These are phyloP conservation scores for Panellus pusillus DNA, from an alignment of 768 basidiomycete genomes.

Conservation along the genomic window DNA sequence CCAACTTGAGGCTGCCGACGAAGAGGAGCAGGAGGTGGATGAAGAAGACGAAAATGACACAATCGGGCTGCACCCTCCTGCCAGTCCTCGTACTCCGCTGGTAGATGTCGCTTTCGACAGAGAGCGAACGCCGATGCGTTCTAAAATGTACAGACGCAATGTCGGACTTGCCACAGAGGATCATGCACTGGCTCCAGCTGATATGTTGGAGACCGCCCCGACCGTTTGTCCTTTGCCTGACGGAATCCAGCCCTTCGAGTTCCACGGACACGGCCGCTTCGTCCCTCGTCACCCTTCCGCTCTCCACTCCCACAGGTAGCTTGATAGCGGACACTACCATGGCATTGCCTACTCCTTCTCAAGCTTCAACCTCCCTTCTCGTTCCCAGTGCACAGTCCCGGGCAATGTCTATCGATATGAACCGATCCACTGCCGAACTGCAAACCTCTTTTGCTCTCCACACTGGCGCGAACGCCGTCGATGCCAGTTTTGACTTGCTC, in stretches of 20 bases:
- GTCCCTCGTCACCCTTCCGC: constrained; percentile 29
- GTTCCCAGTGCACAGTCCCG: constrained; percentile 25
- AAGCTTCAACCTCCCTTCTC: constrained; percentile 21
- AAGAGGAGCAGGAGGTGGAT: constrained; percentile 25
- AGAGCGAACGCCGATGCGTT: constrained; percentile 37
- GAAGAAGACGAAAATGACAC: constrained; percentile 42
- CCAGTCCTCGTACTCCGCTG: constrained; percentile 38
- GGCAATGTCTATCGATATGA: constrained; percentile 26
- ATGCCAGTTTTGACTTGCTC: constrained; percentile 51
- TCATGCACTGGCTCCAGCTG: neutral
- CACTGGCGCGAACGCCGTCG: constrained; percentile 42
- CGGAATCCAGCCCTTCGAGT: constrained; percentile 5
- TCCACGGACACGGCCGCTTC: constrained; percentile 21
- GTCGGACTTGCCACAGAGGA: constrained; percentile 2
- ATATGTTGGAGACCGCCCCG: constrained; percentile 1
- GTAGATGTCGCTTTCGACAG: constrained; percentile 34
- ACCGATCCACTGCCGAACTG: constrained; percentile 46
- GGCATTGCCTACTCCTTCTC: constrained; percentile 20
- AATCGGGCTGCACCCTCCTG: constrained; percentile 31
- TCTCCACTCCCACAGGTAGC: constrained; percentile 26
- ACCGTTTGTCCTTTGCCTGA: constrained; percentile 3
- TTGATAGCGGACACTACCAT: constrained; percentile 22
- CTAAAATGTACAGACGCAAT: constrained; percentile 25
- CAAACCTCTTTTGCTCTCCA: constrained; percentile 50
- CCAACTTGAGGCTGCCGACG: constrained; percentile 34